These are phyloP conservation scores for Aspergillus texensis DNA, from an alignment of 2,329 filamentous ascomycete genomes.

Conservation along the genomic window DNA sequence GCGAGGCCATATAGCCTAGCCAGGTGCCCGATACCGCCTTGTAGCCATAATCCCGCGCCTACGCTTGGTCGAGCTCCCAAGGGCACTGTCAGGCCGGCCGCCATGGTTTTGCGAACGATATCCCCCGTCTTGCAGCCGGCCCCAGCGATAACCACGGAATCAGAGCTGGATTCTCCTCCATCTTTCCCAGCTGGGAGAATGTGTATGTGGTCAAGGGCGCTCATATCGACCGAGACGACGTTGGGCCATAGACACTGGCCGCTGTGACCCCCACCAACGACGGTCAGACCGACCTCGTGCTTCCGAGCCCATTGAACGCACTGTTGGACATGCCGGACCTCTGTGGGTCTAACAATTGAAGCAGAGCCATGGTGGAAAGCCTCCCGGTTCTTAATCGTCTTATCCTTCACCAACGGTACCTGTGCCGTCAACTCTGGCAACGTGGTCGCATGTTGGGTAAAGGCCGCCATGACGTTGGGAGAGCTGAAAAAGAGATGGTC, in stretches of 20 bases:
- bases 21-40: slow-evolving; percentile 67
- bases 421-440: too few relatives aligned
- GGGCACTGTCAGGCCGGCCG: slow-evolving; percentile 57
- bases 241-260: slow-evolving; percentile 59
- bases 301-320: slow-evolving; percentile 61
- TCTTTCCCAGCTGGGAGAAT: slow-evolving; percentile 36
- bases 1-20: slow-evolving; percentile 58
- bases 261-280: slow-evolving; percentile 63
- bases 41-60: slow-evolving; percentile 64
- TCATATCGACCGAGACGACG: slow-evolving; percentile 62
- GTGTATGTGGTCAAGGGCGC: slow-evolving; percentile 55
- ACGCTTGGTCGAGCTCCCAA: slow-evolving; percentile 65
- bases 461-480: too few relatives aligned
- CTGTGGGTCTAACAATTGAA: slow-evolving; percentile 41
- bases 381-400: too few relatives aligned
- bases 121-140: slow-evolving; percentile 61
- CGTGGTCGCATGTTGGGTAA: too few relatives aligned
- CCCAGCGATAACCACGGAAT: slow-evolving; percentile 52
- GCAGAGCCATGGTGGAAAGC: too few relatives aligned
- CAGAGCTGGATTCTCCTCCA: neutral
- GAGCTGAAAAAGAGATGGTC: too few relatives aligned
- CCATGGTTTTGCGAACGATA: slow-evolving; percentile 54
- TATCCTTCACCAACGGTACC: too few relatives aligned
- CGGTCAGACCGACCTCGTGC: slow-evolving; percentile 48
- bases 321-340: slow-evolving; percentile 53